Conservation (phyloP, 2,329 filamentous ascomycete genomes). For the Byssothecium circinans region DNA sequence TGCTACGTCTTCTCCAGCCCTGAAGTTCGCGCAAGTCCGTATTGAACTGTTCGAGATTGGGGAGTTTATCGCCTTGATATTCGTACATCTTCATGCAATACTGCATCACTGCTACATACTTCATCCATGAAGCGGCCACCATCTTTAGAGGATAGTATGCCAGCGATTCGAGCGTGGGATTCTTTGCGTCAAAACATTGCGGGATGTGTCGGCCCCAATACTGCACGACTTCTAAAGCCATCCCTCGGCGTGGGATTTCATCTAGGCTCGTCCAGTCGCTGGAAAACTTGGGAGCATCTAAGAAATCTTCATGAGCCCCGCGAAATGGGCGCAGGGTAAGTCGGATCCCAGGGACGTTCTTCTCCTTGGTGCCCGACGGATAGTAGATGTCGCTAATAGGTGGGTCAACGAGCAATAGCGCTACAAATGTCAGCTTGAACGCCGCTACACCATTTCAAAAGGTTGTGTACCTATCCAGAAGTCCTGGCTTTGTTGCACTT, state of each 20-base stretch:
- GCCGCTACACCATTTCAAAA: too few relatives aligned
- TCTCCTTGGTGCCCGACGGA: not conserved
- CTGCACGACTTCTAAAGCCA: conserved; percentile 17
- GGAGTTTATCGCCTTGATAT: conserved; percentile 15
- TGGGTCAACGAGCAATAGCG: conserved; percentile 17
- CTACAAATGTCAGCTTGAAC: conserved; percentile 1
- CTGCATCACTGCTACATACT: conserved; percentile 27
- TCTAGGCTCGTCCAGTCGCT: not conserved
- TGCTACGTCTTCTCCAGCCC: conserved; percentile 25
- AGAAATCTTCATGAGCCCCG: conserved; percentile 19
- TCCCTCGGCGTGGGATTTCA: not conserved
- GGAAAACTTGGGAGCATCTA: conserved; percentile 5
- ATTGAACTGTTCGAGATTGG: conserved; percentile 19
- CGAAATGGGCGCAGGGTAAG: conserved; percentile 5
- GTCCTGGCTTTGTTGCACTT: conserved; percentile 1
- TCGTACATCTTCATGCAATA: conserved; percentile 23
- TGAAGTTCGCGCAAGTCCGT: conserved; percentile 22
- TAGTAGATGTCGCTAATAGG: conserved; percentile 9
- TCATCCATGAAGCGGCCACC: conserved; percentile 26
- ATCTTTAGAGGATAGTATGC: conserved; percentile 24
- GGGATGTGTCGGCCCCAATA: conserved; percentile 14
- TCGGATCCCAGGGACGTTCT: not conserved
- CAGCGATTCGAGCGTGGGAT: conserved; percentile 13
- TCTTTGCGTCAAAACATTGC: conserved; percentile 8
- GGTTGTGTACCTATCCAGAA: conserved; percentile 12